Conservation (phyloP, 2,329 filamentous ascomycete genomes). For the Massarina eburnea region DNA sequence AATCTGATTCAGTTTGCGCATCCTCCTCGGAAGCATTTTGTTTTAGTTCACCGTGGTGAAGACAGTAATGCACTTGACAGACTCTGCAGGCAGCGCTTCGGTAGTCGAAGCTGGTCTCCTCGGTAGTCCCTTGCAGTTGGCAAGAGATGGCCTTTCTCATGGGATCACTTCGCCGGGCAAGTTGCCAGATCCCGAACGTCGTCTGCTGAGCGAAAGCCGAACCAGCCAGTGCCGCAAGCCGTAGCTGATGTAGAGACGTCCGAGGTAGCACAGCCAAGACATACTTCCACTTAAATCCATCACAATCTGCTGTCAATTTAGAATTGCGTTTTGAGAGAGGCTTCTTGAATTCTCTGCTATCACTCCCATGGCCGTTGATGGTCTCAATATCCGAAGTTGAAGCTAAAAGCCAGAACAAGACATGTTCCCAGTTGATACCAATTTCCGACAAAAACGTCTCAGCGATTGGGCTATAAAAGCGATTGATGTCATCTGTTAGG, state of each 20-base stretch:
- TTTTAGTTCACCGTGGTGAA: constrained; percentile 45
- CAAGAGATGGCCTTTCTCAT: constrained; percentile 10
- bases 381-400: constrained; percentile 11
- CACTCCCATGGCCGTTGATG: constrained; percentile 12
- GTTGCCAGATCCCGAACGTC: constrained; percentile 45
- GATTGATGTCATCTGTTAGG: constrained; percentile 37
- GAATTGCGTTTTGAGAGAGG: constrained; percentile 18
- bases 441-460: constrained; percentile 40
- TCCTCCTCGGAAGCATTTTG: constrained; percentile 23
- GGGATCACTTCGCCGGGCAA: constrained; percentile 34
- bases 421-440: constrained; percentile 37
- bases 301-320: constrained; percentile 29
- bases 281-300: constrained; percentile 29
- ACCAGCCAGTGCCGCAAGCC: constrained; percentile 40
- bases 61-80: constrained; percentile 43
- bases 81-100: constrained; percentile 29
- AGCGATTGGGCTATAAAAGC: constrained; percentile 38
- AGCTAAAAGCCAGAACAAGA: constrained; percentile 46
- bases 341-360: constrained; percentile 8
- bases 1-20: constrained; percentile 5
- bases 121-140: constrained; percentile 6
- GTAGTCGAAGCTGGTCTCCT: constrained; percentile 17
- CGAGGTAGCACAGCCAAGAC: constrained; percentile 35
- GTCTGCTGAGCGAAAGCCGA: constrained; percentile 38
- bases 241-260: constrained; percentile 23